phyloP scores from a whole-genome alignment of 2,329 filamentous ascomycete species.

The Xylaria sp. region DNA sequence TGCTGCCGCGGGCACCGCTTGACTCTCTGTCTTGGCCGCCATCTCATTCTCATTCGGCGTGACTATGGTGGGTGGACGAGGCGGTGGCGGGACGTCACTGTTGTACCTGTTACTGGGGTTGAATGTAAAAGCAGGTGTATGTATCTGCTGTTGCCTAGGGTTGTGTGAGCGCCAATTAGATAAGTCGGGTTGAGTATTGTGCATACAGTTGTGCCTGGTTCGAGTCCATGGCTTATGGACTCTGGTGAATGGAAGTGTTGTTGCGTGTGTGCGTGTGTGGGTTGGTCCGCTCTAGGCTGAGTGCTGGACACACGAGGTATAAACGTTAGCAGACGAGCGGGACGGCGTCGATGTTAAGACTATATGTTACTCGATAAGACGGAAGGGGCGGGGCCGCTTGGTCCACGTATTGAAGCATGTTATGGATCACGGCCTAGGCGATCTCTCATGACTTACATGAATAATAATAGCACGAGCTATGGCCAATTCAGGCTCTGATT shows the following conservation, averaged over 20 bases:
- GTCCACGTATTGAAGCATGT: conserved; percentile 40
- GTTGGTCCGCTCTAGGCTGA: conserved; percentile 39
- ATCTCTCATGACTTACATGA: conserved; percentile 45
- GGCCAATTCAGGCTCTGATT: conserved; percentile 33
- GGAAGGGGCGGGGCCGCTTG: conserved; percentile 35
- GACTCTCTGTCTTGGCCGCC: conserved; percentile 50
- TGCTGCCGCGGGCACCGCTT: conserved; percentile 49
- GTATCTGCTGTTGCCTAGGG: conserved; percentile 51
- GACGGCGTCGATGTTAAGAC: conserved; percentile 34
- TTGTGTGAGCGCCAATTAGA: conserved; percentile 41
- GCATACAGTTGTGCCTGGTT: conserved; percentile 57
- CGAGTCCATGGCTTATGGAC: conserved; percentile 52
- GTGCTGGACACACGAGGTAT: conserved; percentile 38
- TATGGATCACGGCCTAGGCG: conserved; percentile 39
- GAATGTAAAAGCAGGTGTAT: conserved; percentile 54
- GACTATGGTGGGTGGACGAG: conserved; percentile 47
- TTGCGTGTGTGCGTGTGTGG: conserved; percentile 33
- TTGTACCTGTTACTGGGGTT: conserved; percentile 51
- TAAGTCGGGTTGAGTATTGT: conserved; percentile 23
- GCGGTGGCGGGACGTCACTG: conserved; percentile 47
- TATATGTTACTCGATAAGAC: conserved; percentile 24
- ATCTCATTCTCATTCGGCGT: conserved; percentile 57
- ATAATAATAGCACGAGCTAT: conserved; percentile 41
- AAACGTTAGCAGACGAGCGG: conserved; percentile 44
- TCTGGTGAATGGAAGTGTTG: conserved; percentile 39